Evolutionary conservation across 306 rosid genomes (phyloP), one percentile per base, ranked within the genome.

Genomic region (Cyclanthera cordifolia): DNA sequence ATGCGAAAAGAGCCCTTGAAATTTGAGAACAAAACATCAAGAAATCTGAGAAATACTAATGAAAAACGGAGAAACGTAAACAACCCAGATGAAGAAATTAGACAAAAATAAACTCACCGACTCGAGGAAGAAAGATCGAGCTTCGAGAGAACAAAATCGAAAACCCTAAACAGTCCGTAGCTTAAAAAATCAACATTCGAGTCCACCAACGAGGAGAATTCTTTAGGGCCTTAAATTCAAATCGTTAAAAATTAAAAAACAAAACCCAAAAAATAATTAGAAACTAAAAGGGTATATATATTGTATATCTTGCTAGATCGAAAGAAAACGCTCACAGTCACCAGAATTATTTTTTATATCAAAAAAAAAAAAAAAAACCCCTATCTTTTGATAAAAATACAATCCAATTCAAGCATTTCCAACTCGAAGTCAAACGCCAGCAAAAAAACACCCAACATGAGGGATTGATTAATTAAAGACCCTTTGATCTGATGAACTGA

Each of bases 141-240:
- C 74, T 50, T 53, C 78, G 80, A 73, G 57, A 80, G 37, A 49
- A 81, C 58, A 47, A 73, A 25, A 75, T 63, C 45, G 77, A 77
- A 69, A 73, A 79, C 82, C 76, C 77, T 72, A 75, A 75, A 46
- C 67, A 78, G 79, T 70, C 34, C 81, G 32, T 71, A 69, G 71
- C 76, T 67, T 63, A 60, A 50, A 75, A 68, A 72, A 78, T 78
- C 83, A 54, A n/a, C n/a, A n/a, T n/a, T n/a, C n/a, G n/a, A n/a
- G 82, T 73, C 73, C 53, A 81, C 83, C 72, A 77, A 53, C 41
- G 49, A 81, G 60, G 75, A 77, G 43, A 76, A 81, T 76, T 86
- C 86, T 83, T 61, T 84, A 81, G 78, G 72, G 74, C 65, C 79
- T 67, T 57, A 78, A 75, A 73, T 73, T 70, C 80, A 73, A 60